A percentile compares a stretch with the other conserved stretches of the same genome.
phyloP scores from a whole-genome alignment of 257 asterid species.

The Gentiana macrophylla region DNA sequence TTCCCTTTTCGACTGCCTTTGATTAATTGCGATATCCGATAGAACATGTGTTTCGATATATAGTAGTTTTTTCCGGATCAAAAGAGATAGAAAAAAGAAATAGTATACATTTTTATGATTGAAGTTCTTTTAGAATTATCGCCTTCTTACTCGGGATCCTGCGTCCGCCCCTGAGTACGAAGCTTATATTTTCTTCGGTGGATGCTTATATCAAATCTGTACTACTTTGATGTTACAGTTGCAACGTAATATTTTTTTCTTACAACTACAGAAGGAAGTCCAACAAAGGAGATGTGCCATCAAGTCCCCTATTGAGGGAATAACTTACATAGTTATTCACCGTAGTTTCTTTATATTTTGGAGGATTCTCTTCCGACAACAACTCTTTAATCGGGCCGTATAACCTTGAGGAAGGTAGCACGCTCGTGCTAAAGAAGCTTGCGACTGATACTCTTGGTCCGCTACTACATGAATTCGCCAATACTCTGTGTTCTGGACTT shows the following conservation, averaged over 20 bases:
- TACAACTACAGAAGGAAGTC: slow-evolving; percentile 9
- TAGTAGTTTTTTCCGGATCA: too few species aligned
- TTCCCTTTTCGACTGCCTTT: too few species aligned
- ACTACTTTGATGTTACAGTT: background rate
- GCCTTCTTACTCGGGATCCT: too few species aligned
- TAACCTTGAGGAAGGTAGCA: slow-evolving; percentile 9
- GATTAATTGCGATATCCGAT: too few species aligned
- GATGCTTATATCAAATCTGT: background rate
- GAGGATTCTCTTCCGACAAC: slow-evolving; percentile 16
- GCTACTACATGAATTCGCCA: slow-evolving; percentile 8
- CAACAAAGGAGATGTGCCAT: slow-evolving; percentile 17
- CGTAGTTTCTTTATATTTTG: slow-evolving; percentile 18
- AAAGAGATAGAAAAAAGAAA: too few species aligned
- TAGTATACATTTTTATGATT: too few species aligned
- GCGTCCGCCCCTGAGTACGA: too few species aligned
- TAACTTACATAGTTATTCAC: slow-evolving; percentile 6
- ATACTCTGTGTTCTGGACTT: slow-evolving; percentile 18
- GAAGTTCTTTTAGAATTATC: too few species aligned
- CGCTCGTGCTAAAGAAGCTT: slow-evolving; percentile 18
- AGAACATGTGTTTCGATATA: too few species aligned
- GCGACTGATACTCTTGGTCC: slow-evolving; percentile 21
- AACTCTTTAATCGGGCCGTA: slow-evolving; percentile 20
- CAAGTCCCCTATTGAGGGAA: slow-evolving; percentile 11
- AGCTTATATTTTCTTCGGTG: background rate
- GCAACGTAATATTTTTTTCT: background rate